Percentiles rank a stretch among this genome's conserved stretches.
Conservation (phyloP, 257 asterid species). For the Gynochthodes officinalis region DNA sequence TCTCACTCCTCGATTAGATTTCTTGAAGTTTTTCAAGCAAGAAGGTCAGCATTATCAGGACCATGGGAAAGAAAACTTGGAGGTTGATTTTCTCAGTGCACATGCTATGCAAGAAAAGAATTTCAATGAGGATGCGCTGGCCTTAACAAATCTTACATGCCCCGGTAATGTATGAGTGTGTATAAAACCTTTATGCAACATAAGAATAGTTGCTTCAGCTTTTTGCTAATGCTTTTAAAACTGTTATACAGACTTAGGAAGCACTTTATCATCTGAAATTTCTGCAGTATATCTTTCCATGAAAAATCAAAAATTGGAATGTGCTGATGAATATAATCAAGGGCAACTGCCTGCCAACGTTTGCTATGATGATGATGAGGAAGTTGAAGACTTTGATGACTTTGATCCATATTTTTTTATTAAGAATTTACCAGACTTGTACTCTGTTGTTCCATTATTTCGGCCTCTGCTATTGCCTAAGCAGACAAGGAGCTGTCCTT, state of each 20-base stretch:
- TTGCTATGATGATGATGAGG: conserved; percentile 67
- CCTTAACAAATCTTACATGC: conserved; percentile 17
- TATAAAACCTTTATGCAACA: conserved; percentile 4
- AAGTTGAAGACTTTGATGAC: conserved; percentile 76
- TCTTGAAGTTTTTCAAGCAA: conserved; percentile 52
- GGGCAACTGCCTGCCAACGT: conserved; percentile 59
- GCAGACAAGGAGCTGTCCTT: conserved; percentile 95
- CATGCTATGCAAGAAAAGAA: conserved; percentile 24
- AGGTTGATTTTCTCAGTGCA: conserved; percentile 33
- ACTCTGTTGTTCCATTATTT: conserved; percentile 74
- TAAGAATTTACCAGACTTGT: conserved; percentile 80
- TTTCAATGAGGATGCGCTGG: conserved; percentile 12
- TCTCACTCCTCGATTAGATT: conserved; percentile 41
- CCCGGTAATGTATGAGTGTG: conserved; percentile 20
- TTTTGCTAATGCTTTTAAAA: conserved; percentile 17
- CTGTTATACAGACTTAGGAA: conserved; percentile 44
- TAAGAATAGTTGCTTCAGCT: conserved; percentile 5
- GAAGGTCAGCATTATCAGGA: conserved; percentile 52
- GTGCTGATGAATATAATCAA: conserved; percentile 73
- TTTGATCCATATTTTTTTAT: conserved; percentile 90
- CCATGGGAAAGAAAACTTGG: conserved; percentile 45
- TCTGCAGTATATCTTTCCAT: conserved; percentile 66
- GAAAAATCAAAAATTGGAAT: conserved; percentile 71
- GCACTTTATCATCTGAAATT: conserved; percentile 56
- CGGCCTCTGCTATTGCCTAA: conserved; percentile 83